Percentiles rank a stretch among this genome's conserved stretches.
Evolutionary conservation across 2,329 filamentous ascomycete species (phyloP).

Genomic region (Phaeosphaeriaceae sp.): DNA sequence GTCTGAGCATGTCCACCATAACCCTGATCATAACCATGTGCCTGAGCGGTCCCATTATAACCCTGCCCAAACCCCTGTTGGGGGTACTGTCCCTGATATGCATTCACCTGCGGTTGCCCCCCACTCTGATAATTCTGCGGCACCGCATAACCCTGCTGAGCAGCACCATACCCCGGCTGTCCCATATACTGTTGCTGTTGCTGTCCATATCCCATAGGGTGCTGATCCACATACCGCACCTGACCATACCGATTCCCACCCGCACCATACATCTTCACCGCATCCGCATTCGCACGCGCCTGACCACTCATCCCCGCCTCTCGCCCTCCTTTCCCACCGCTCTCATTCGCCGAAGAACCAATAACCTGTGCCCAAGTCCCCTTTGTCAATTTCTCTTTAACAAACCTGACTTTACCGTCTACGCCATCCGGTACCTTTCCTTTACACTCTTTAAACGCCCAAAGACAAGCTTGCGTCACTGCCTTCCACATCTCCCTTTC

Average conservation of each 20-base stretch:
- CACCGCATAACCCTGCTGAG: background rate
- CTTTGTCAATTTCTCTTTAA: slow-evolving; percentile 27
- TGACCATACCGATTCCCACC: slow-evolving; percentile 8
- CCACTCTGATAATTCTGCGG: too few species aligned
- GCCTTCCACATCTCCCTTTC: slow-evolving; percentile 33
- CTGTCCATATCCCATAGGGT: background rate
- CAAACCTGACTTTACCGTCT: slow-evolving; percentile 32
- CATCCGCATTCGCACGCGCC: slow-evolving; percentile 1
- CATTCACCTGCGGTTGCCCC: background rate
- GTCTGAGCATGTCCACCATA: background rate
- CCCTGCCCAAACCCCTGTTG: background rate
- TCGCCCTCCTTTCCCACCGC: background rate
- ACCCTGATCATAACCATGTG: background rate
- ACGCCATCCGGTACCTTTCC: slow-evolving; percentile 34
- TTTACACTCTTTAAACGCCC: slow-evolving; percentile 32
- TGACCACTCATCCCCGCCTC: background rate
- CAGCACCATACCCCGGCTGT: background rate
- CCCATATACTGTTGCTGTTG: background rate
- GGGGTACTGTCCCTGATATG: too few species aligned
- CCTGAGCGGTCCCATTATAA: background rate
- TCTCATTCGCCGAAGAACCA: slow-evolving; percentile 3
- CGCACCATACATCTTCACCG: background rate
- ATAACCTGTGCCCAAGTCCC: slow-evolving; percentile 33
- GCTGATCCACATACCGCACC: slow-evolving; percentile 1
- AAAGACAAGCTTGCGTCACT: slow-evolving; percentile 29